Conservation (phyloP, 306 rosid species). For the Castanea crenata region DNA sequence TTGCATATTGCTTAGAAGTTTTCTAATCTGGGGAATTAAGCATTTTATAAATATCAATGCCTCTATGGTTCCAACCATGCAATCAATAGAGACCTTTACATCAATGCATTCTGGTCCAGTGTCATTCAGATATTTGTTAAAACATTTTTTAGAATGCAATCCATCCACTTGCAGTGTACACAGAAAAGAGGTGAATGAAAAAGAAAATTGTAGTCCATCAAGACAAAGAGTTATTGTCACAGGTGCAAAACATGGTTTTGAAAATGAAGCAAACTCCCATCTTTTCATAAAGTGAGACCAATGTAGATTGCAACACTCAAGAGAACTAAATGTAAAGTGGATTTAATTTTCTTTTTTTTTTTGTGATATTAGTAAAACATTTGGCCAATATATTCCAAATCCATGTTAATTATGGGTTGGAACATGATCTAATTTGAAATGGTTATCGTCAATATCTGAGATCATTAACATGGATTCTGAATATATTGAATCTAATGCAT, state of each 20-base stretch:
- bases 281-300: background rate
- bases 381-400: too few species aligned
- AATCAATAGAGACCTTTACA: background rate
- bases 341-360: background rate
- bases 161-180: background rate
- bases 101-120: background rate
- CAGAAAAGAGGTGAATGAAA: background rate
- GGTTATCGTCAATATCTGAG: background rate
- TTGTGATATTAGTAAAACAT: background rate
- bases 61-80: background rate
- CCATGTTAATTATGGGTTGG: background rate
- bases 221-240: background rate
- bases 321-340: background rate
- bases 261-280: background rate
- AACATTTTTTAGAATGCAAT: background rate
- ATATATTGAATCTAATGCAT: background rate
- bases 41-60: background rate
- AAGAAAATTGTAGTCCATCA: background rate
- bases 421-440: background rate
- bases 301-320: background rate
- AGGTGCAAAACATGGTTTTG: background rate
- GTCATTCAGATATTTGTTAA: background rate
- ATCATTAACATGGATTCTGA: background rate
- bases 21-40: background rate
- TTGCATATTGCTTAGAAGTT: background rate